Conservation (phyloP, 2,329 filamentous ascomycete species). For the Nigrograna mackinnonii region DNA sequence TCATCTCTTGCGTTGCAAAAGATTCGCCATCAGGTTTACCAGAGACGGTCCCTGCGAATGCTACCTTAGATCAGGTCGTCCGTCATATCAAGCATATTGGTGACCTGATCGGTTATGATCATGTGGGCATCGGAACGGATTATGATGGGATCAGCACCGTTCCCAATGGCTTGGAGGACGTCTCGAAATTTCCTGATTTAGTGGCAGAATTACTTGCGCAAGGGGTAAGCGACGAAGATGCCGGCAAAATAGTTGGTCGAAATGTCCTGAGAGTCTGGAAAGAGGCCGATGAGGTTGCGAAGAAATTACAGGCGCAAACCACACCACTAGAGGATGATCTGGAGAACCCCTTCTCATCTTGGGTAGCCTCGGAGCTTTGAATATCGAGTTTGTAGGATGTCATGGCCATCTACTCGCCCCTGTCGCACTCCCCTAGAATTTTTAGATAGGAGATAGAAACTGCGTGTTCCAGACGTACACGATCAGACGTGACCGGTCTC, state of each 20-base stretch:
- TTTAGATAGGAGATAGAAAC: too few relatives aligned
- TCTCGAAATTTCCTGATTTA: slow-evolving; percentile 79
- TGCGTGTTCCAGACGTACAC: too few relatives aligned
- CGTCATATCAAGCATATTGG: slow-evolving; percentile 82
- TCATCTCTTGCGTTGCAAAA: slow-evolving; percentile 72
- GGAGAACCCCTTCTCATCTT: slow-evolving; percentile 23
- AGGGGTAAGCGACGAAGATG: slow-evolving; percentile 75
- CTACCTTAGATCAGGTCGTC: slow-evolving; percentile 74
- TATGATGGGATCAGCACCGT: slow-evolving; percentile 76
- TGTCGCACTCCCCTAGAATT: too few relatives aligned
- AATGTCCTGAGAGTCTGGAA: slow-evolving; percentile 86
- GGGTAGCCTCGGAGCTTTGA: too few relatives aligned
- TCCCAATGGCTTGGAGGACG: slow-evolving; percentile 79
- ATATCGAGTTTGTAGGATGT: too few relatives aligned
- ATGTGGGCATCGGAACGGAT: slow-evolving; percentile 86
- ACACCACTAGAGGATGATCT: slow-evolving; percentile 50
- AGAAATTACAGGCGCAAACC: slow-evolving; percentile 60
- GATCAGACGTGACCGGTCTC: too few relatives aligned
- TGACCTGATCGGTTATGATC: slow-evolving; percentile 76
- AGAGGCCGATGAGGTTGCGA: slow-evolving; percentile 74
- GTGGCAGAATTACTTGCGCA: slow-evolving; percentile 73
- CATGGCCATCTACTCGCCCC: too few relatives aligned
- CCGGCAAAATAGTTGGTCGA: slow-evolving; percentile 73
- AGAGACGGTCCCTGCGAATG: slow-evolving; percentile 65
- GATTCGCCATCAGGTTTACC: slow-evolving; percentile 65